Evolutionary conservation across 176 grass and related monocot species (phyloP), one percentile per base, ranked within the genome.

Genomic region (Bolboschoenus planiculmis): DNA sequence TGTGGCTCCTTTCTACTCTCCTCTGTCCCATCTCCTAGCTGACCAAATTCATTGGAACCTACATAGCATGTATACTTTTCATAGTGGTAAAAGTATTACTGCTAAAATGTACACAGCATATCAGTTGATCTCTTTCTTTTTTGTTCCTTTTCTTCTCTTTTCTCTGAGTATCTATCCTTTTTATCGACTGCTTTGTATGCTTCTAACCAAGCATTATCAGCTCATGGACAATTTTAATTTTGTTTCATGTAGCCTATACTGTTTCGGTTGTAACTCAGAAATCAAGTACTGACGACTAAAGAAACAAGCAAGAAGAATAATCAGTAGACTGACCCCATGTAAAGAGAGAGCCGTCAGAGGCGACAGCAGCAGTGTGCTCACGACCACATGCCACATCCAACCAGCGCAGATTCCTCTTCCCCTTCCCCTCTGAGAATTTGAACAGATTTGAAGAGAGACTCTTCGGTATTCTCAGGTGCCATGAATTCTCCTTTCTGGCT

Each of bases 11-110:
- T 88, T 34, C 85, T 75, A 48, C 87, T 93, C 47, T 94, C 87
- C 79, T 98, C 95, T 58, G 92, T 91, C 31, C 95, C 95, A 92
- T 98, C 92, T 88, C 95, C 95, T 87, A 98, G 83, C 85, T 98
- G 92, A 43, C 95, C 95, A 83, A 90, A 98, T 55, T 95, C 95
- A 92, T 95, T 98, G 23, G 90, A 88, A 84, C 95, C 95, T 98
- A 76, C 44, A 78, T 16, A 30, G 42, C 21, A 74, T 27, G 40
- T 47, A 47, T 29, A 24, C 9, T 74, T 68, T 74, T 27, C 37
- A 24, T 47, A 74, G 21, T 74, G 10, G 21, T 47, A 46, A 47
- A 74, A 29, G 1, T 24, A 74, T 74, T 7, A 27, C 68, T 46
- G 68, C 23, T 47, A 3, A 47, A 4, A 76, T 51, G 1, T 5